Evolutionary conservation across 805 yeast genomes (phyloP), one percentile per base, ranked within the genome.

Genomic region (Nakazawaea wyomingensis): DNA sequence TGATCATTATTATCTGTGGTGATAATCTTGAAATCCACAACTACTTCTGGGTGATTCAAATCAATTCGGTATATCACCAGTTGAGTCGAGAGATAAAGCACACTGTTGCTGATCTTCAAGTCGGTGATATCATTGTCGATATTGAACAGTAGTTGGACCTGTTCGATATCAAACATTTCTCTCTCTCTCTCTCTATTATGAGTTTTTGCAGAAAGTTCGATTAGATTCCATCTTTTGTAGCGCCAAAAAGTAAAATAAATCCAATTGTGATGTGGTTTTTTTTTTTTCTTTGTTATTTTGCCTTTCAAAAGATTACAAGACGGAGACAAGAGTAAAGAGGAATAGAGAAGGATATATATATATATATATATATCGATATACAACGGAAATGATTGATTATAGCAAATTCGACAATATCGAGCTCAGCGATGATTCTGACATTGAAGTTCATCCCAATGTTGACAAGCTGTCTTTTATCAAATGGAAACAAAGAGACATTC

Each of bases 361-460:
- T n/a, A n/a, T n/a, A n/a, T n/a, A n/a, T n/a, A n/a, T n/a, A n/a
- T n/a, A n/a, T n/a, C n/a, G n/a, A n/a, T n/a, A n/a, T n/a, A n/a
- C n/a, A n/a, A n/a, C n/a, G n/a, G n/a, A 9, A n/a, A 39, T 44
- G 43, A 80, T 93, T 51, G 99, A 93, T 61, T 93, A 93, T 65
- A 88, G 96, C 9, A 93, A 91, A 60, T 93, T 99, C 98, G 99
- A 93, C 64, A 87, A 88, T 60, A 78, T 93, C 46, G 99, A 93
- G 61, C 68, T 93, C 31, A 87, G 96, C 17, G 99, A 93, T 60
- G 99, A 93, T 62, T 88, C 96, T 7, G 99, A 93, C 56, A 71
- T 93, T 38, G 99, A 93, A 57, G 98, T 91, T 13, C 99, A 93
- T 60, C 99, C 98, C 47, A 93, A 93, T 58, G 99, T 93, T 26